Evolutionary conservation across 2,329 filamentous ascomycete genomes (phyloP).

Genomic region (Fusarium sp.): DNA sequence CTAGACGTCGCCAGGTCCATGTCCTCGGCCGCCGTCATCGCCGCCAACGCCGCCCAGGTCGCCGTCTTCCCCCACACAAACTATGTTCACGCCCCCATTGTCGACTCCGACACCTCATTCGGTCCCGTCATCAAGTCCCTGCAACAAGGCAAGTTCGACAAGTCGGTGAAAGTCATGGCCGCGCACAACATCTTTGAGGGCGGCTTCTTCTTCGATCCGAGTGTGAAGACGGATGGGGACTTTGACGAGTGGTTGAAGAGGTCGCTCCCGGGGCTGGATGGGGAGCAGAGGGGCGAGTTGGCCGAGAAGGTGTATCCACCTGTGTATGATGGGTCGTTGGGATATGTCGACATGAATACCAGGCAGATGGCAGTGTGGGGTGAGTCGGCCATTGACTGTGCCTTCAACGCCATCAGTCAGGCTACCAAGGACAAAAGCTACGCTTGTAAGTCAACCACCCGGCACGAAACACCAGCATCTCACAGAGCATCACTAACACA

Average conservation of each 20-base stretch:
- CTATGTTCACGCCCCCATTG: background rate
- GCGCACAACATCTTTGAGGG: background rate
- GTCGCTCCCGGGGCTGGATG: background rate
- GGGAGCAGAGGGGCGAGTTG: background rate
- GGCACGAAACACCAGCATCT: no score
- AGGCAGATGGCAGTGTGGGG: conserved; percentile 11
- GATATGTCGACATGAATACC: background rate
- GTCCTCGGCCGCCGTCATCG: background rate
- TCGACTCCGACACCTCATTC: background rate
- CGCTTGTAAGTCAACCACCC: background rate
- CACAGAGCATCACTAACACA: fast-evolving
- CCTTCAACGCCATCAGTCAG: background rate
- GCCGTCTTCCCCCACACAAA: background rate
- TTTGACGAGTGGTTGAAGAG: background rate
- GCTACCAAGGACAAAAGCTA: background rate
- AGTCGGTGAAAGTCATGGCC: conserved; percentile 11
- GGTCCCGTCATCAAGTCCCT: no score
- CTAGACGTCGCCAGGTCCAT: background rate
- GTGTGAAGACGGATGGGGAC: background rate
- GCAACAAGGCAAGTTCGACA: background rate
- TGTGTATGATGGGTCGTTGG: background rate
- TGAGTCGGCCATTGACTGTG: background rate
- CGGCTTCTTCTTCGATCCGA: conserved; percentile 5
- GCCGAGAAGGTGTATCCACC: background rate
- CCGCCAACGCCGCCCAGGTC: background rate